Conservation (phyloP, 768 basidiomycete species). For the Mycena vulgaris region DNA sequence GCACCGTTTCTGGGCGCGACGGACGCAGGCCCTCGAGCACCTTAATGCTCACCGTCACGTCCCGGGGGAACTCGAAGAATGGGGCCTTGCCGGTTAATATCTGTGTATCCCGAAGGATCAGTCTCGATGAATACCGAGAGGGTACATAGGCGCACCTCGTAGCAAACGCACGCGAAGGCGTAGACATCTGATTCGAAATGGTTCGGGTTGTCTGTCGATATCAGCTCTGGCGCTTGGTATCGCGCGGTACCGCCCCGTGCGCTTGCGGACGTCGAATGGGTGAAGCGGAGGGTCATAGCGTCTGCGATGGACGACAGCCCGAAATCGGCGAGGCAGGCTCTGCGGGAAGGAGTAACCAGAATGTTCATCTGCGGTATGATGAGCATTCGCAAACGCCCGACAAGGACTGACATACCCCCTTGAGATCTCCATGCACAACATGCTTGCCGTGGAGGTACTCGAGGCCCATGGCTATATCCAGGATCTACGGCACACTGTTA, state of each 20-base stretch:
- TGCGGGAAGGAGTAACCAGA: constrained; percentile 34
- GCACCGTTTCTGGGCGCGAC: constrained; percentile 11
- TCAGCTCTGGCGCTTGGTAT: constrained; percentile 31
- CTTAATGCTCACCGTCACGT: constrained; percentile 15
- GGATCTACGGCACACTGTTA: neutral
- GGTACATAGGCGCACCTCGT: constrained; percentile 16
- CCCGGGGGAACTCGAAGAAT: constrained; percentile 11
- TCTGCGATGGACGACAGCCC: constrained; percentile 35
- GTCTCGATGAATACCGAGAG: too few relatives aligned
- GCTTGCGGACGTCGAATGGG: constrained; percentile 28
- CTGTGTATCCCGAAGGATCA: constrained; percentile 1
- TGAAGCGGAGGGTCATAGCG: constrained; percentile 21
- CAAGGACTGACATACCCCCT: constrained; percentile 31
- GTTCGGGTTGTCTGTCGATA: neutral
- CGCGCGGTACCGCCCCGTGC: constrained; percentile 24
- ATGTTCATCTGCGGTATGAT: constrained; percentile 29
- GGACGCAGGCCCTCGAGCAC: constrained; percentile 16
- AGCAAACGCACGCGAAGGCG: constrained; percentile 33
- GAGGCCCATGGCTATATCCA: neutral
- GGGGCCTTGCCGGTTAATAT: constrained; percentile 27
- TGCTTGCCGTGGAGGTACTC: constrained; percentile 31
- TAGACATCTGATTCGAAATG: constrained; percentile 31
- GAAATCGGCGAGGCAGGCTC: constrained; percentile 38
- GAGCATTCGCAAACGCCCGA: neutral
- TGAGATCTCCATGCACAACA: constrained; percentile 41